A percentile compares a stretch with the other conserved stretches of the same genome.
Conservation (phyloP, 306 rosid genomes). For the Rosa rugosa region DNA sequence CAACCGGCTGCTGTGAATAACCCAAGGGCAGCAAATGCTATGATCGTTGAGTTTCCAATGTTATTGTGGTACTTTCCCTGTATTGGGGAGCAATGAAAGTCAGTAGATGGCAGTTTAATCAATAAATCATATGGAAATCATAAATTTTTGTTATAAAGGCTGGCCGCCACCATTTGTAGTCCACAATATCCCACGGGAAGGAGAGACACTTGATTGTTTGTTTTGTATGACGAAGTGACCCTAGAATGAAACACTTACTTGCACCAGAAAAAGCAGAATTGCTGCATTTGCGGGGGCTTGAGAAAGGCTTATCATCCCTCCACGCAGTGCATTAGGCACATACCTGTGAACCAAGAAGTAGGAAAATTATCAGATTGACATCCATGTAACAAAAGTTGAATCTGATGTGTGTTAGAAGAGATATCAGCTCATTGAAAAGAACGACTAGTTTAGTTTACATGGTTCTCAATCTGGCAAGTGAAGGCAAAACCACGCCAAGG, state of each 20-base stretch:
- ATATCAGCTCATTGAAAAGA: background rate
- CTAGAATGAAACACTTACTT: slow-evolving; percentile 46
- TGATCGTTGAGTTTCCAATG: slow-evolving; percentile 60
- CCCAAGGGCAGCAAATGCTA: slow-evolving; percentile 65
- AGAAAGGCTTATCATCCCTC: slow-evolving; percentile 93
- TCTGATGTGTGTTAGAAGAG: background rate
- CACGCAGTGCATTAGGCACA: slow-evolving; percentile 92
- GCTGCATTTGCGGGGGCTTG: slow-evolving; percentile 82
- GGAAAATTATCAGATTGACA: slow-evolving; percentile 7
- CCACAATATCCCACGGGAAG: slow-evolving; percentile 12
- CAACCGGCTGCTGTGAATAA: slow-evolving; percentile 71
- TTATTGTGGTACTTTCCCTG: slow-evolving; percentile 70
- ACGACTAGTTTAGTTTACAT: slow-evolving; percentile 46
- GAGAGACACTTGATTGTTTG: slow-evolving; percentile 18
- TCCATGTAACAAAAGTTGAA: background rate
- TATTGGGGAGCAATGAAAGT: slow-evolving; percentile 23
- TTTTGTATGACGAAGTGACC: slow-evolving; percentile 14
- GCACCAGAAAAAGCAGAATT: slow-evolving; percentile 66
- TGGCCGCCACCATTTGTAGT: slow-evolving; percentile 5
- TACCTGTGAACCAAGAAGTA: slow-evolving; percentile 51
- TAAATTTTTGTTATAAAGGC: background rate
- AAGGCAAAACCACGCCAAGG: slow-evolving; percentile 74
- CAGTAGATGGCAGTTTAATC: background rate
- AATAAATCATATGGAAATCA: background rate
- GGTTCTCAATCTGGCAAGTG: slow-evolving; percentile 94